These are phyloP conservation scores for Camellia sinensis DNA, from an alignment of 148 eudicot species.

Conservation along the genomic window DNA sequence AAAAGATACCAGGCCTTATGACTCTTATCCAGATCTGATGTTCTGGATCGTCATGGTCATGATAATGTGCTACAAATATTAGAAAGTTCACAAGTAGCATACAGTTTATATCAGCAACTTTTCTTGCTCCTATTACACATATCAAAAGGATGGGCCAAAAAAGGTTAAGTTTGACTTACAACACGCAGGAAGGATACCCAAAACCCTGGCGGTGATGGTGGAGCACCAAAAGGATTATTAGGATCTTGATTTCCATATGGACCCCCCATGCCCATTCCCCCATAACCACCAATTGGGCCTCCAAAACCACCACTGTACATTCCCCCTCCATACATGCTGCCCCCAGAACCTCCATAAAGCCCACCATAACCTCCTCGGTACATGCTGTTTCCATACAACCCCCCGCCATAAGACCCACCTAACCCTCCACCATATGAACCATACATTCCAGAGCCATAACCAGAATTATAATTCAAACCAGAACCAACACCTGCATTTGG, in stretches of 20 bases:
- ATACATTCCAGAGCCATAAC: slow-evolving; percentile 62
- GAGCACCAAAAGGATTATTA: slow-evolving; percentile 70
- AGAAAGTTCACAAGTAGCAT: not conserved
- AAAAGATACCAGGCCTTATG: no score
- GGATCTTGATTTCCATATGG: slow-evolving; percentile 82
- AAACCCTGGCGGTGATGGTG: slow-evolving; percentile 88
- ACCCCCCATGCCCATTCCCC: slow-evolving; percentile 65
- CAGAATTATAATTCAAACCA: slow-evolving; percentile 52
- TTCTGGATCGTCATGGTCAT: not conserved
- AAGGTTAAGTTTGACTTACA: slow-evolving; percentile 45
- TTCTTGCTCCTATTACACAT: not conserved
- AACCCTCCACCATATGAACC: slow-evolving; percentile 71
- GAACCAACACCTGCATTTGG: slow-evolving; percentile 62
- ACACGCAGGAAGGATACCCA: slow-evolving; percentile 92
- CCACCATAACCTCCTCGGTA: slow-evolving; percentile 57
- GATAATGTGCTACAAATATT: not conserved
- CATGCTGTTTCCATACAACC: slow-evolving; percentile 53
- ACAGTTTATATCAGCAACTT: not conserved
- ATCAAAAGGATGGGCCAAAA: not conserved
- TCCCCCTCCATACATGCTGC: slow-evolving; percentile 66
- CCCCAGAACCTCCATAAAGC: slow-evolving; percentile 34
- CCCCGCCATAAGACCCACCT: slow-evolving; percentile 58
- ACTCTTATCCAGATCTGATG: no score
- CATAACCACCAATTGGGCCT: slow-evolving; percentile 64
- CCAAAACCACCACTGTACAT: slow-evolving; percentile 56